Evolutionary conservation across 2,329 filamentous ascomycete species (phyloP).

Genomic region (Fusarium liriodendri): DNA sequence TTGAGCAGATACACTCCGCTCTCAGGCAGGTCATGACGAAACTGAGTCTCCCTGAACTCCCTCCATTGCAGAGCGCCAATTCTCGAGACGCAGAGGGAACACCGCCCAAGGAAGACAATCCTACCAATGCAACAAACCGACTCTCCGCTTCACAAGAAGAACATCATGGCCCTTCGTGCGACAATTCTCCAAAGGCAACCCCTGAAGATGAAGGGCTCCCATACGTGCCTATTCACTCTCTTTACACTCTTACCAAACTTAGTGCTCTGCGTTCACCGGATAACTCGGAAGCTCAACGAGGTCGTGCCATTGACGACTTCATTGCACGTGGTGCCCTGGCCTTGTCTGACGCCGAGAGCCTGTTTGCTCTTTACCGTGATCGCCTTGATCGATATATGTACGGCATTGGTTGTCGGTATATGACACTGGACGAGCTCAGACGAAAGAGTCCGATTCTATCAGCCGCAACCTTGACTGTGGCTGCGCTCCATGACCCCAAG

Average conservation of each 20-base stretch:
- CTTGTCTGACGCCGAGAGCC: constrained; percentile 60
- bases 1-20: constrained; percentile 42
- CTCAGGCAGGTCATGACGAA: constrained; percentile 41
- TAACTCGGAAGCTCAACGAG: constrained; percentile 34
- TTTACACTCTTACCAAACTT: constrained; percentile 53
- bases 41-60: constrained; percentile 39
- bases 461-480: constrained; percentile 67
- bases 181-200: constrained; percentile 44
- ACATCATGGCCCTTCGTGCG: constrained; percentile 41
- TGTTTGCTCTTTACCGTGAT: constrained; percentile 62
- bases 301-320: constrained; percentile 47
- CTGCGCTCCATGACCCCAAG: constrained; percentile 67
- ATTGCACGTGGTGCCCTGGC: constrained; percentile 55
- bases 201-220: constrained; percentile 51
- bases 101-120: constrained; percentile 35
- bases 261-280: constrained; percentile 51
- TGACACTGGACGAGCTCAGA: constrained; percentile 62
- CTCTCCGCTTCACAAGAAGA: constrained; percentile 31
- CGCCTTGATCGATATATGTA: constrained; percentile 65
- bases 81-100: constrained; percentile 37
- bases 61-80: constrained; percentile 36
- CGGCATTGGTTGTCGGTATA: constrained; percentile 63
- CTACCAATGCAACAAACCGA: constrained; percentile 4
- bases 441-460: constrained; percentile 67
- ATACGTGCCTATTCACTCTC: constrained; percentile 53